Percentiles rank a stretch among this genome's conserved stretches.
phyloP scores from a whole-genome alignment of 768 basidiomycete species.

The Lactarius hengduanensis region DNA sequence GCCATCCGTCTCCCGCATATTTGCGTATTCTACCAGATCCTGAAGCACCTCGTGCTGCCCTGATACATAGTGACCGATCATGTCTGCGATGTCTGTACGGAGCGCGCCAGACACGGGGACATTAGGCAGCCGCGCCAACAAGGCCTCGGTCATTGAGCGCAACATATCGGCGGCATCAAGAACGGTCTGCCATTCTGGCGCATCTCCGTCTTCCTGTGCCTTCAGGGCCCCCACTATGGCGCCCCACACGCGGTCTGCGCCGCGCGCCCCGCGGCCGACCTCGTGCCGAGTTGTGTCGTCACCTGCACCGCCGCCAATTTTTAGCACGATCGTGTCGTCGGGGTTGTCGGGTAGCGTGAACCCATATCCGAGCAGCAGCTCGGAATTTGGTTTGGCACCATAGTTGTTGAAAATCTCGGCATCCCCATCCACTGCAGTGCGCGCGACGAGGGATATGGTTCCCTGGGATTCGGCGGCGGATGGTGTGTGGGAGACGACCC shows the following conservation, averaged over 20 bases:
- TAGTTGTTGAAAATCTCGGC: slow-evolving; percentile 87
- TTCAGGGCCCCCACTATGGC: slow-evolving; percentile 44
- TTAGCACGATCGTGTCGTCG: slow-evolving; percentile 83
- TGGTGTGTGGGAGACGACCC: slow-evolving; percentile 53
- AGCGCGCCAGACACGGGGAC: slow-evolving; percentile 31
- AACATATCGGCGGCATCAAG: slow-evolving; percentile 67
- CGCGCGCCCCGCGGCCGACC: slow-evolving; percentile 53
- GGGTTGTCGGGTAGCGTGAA: slow-evolving; percentile 79
- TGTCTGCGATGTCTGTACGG: slow-evolving; percentile 48
- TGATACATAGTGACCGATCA: slow-evolving; percentile 68
- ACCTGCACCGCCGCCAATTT: slow-evolving; percentile 52
- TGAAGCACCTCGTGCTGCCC: slow-evolving; percentile 31
- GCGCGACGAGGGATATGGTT: slow-evolving; percentile 62
- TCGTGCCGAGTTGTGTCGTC: slow-evolving; percentile 51
- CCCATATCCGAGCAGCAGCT: slow-evolving; percentile 91
- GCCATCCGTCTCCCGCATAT: slow-evolving; percentile 46
- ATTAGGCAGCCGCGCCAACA: slow-evolving; percentile 51
- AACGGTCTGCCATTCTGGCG: slow-evolving; percentile 49
- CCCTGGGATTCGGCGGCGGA: slow-evolving; percentile 29
- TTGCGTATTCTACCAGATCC: slow-evolving; percentile 51
- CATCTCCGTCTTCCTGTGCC: slow-evolving; percentile 31
- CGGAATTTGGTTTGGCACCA: slow-evolving; percentile 84
- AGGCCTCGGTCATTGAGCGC: slow-evolving; percentile 59
- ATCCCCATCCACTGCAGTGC: slow-evolving; percentile 41
- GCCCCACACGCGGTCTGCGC: slow-evolving; percentile 60